Conservation (phyloP, 768 basidiomycete species). For the Hypholoma sublateritium region DNA sequence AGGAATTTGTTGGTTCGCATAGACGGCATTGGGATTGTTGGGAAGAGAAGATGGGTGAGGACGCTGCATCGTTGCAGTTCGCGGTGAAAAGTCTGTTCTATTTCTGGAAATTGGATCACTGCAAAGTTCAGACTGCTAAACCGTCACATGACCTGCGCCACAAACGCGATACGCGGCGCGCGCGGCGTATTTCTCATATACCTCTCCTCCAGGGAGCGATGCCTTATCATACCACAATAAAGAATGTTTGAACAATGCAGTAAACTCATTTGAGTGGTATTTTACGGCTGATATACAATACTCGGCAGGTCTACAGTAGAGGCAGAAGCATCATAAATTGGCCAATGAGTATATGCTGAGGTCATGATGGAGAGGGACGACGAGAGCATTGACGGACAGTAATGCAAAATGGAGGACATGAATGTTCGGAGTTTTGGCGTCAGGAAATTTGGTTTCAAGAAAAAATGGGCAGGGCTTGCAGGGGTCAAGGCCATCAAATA, state of each 20-base stretch:
- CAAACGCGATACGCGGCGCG: conserved; percentile 1
- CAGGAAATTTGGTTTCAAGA: conserved; percentile 19
- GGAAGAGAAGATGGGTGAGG: conserved; percentile 23
- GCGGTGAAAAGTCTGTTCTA: background rate
- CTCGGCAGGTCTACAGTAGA: conserved; percentile 17
- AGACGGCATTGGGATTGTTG: background rate
- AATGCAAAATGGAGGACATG: conserved; percentile 18
- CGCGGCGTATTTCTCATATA: background rate
- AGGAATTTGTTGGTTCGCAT: background rate
- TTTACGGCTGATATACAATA: conserved; percentile 20
- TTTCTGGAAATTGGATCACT: conserved; percentile 5
- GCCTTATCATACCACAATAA: background rate
- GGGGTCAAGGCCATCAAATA: conserved; percentile 4
- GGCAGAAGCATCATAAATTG: conserved; percentile 21
- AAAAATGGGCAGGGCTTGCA: conserved; percentile 8
- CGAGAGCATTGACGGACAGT: conserved; percentile 15
- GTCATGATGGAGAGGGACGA: conserved; percentile 6
- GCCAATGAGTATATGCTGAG: conserved; percentile 13
- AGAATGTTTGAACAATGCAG: background rate
- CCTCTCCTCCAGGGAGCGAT: background rate
- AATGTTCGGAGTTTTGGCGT: conserved; percentile 14
- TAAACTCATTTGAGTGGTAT: conserved; percentile 8
- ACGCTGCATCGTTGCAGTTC: conserved; percentile 15
- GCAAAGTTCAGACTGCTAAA: background rate
- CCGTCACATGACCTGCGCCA: conserved; percentile 19